Evolutionary conservation across 2,329 filamentous ascomycete species (phyloP), one percentile per base, ranked within the genome.

Genomic region (Neoascochyta sp.): DNA sequence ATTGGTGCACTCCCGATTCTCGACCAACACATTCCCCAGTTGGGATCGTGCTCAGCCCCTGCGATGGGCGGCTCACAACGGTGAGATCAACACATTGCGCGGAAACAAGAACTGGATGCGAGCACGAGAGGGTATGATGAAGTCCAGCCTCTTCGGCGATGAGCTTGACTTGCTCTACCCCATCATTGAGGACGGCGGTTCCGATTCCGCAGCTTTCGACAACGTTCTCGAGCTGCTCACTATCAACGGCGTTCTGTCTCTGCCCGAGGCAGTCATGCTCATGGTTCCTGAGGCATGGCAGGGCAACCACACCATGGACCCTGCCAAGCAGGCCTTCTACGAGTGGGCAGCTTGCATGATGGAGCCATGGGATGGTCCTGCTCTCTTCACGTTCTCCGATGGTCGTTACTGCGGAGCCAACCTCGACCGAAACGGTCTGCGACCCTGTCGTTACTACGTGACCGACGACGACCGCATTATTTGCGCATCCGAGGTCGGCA

Each of bases 41-140:
- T 96, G 90, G 90, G 92, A 96, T 66, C 85, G 90, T 69, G 92
- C 90, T 40, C 90, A 96, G 70, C 90, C 90, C 43, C 71, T 96
- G 45, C 80, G 90, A 67, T 96, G 90, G 90, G 89, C 89, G 45
- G 90, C 90, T 55, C 90, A 96, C 73, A 96, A 96, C 64, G 90
- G 90, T 74, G 90, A 96, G 70, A 96, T 96, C 62, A 96, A 96
- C 67, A 96, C 90, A 2, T 72, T 96, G 41, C 84, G 90, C 61
- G 90, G 90, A 40, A 96, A 96, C 73, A 96, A 96, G 76, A 96
- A 96, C 69, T 96, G 90, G 90, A 96, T 96, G 90, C 83, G 89
- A 51, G 90, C 90, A 41, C 82, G 90, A 58, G 90, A 96, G 69
- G 90, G 90, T 65, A 81, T 95, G 45, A 85, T 96, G 76, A 85